Percentiles rank a stretch among this genome's conserved stretches.
Conservation (phyloP, 176 grass and related monocot species). For the Cenchrus americanus region DNA sequence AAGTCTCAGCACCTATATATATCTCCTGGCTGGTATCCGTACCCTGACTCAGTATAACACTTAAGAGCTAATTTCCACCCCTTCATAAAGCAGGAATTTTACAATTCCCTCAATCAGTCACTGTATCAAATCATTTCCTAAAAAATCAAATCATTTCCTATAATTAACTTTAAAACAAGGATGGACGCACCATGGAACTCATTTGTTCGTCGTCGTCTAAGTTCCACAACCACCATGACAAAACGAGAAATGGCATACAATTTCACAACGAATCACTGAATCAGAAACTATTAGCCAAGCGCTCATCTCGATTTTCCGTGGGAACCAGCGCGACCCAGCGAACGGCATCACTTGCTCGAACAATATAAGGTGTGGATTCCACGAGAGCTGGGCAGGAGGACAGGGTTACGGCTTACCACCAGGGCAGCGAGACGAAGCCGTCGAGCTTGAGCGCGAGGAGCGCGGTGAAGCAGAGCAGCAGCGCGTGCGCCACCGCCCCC, state of each 20-base stretch:
- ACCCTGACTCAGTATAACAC: background rate
- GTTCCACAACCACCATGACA: background rate
- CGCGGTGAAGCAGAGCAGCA: constrained; percentile 80
- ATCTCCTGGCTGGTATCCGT: background rate
- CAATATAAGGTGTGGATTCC: background rate
- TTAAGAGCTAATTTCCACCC: background rate
- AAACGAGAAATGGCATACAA: background rate
- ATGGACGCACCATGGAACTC: background rate
- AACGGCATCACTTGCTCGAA: background rate
- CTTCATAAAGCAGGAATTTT: background rate
- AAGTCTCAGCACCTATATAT: background rate
- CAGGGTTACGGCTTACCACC: constrained; percentile 56
- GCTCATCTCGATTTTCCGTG: background rate
- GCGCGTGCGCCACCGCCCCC: constrained; percentile 61
- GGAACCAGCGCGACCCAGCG: background rate
- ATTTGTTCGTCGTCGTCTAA: background rate
- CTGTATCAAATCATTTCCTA: background rate
- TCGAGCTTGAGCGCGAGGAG: constrained; percentile 79
- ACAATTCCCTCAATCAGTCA: background rate
- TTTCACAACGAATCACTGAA: background rate
- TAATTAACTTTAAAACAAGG: background rate
- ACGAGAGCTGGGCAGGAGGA: background rate
- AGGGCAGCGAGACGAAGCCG: constrained; percentile 54
- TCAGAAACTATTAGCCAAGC: background rate
- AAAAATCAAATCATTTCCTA: background rate